phyloP scores from a whole-genome alignment of 1,139 yeast species.

The Sugiyamaella sp. region DNA sequence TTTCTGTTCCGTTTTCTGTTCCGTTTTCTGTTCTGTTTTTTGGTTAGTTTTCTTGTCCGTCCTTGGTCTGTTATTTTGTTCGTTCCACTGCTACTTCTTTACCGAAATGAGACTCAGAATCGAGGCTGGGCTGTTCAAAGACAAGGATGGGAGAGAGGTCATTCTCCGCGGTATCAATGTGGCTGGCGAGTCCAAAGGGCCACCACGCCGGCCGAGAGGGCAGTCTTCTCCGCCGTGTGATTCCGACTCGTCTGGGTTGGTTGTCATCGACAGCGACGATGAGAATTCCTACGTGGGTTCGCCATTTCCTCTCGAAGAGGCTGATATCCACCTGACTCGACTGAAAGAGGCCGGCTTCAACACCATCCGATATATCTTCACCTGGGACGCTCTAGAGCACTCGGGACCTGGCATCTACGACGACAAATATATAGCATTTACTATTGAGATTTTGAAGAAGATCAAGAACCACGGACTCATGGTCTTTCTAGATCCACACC shows the following conservation, averaged over 20 bases:
- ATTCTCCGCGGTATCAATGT: slow-evolving; percentile 80
- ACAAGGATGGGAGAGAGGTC: slow-evolving; percentile 60
- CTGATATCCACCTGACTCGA: slow-evolving; percentile 64
- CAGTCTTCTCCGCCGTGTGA: slow-evolving; percentile 14
- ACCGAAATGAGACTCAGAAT: slow-evolving; percentile 26
- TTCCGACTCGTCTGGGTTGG: slow-evolving; percentile 8
- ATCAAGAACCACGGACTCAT: slow-evolving; percentile 69
- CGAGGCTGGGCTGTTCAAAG: slow-evolving; percentile 57
- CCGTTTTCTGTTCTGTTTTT: no score
- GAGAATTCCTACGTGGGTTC: slow-evolving; percentile 72
- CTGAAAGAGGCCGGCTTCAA: slow-evolving; percentile 81
- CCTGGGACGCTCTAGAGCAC: slow-evolving; percentile 94
- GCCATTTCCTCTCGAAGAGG: slow-evolving; percentile 76
- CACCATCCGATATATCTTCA: slow-evolving; percentile 68
- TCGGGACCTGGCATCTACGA: slow-evolving; percentile 85
- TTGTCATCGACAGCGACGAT: slow-evolving; percentile 1
- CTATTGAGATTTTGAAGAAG: slow-evolving; percentile 60
- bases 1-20: no score
- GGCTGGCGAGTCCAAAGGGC: slow-evolving; percentile 76
- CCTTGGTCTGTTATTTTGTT: no score
- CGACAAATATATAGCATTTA: slow-evolving; percentile 71
- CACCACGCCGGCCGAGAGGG: slow-evolving; percentile 48
- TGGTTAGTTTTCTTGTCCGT: no score
- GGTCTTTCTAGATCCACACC: slow-evolving; percentile 85
- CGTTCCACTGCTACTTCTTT: not conserved